Base-by-base conservation (phyloP, 108 stramenopile species). In the Nannochloropsis oceanica region DNA sequence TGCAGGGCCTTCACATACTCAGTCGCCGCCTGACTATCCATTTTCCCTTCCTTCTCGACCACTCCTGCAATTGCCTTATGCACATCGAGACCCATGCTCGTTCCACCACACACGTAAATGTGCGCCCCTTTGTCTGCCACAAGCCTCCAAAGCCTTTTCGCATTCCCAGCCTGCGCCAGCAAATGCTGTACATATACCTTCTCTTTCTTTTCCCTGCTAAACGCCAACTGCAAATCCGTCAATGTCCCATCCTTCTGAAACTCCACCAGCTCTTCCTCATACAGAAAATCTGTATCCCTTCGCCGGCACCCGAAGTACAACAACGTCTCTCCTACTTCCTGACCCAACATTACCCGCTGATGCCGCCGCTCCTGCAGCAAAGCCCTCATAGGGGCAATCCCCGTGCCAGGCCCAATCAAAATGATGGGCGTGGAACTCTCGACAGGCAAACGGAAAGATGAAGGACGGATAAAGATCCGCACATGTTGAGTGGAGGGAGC, bases 341-440 rank as follows among this genome's bases (percentile, higher is more conserved):
- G 25, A 25, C 80, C 44, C 20, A 13, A 13, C 82, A 2, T 42
- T 8, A 12, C 13, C 25, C 43, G 79, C 11, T 82, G 43, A 79
- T 85, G 12, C 34, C 84, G 83, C 42, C 95, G 93, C 87, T 98
- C 96, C 90, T 97, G 95, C 79, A 98, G 89, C 59, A 98, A 84
- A 9, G 96, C 95, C 14, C 96, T 91, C 96, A 99, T 97, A 5
- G 98, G 98, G 12, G 98, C 98, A 79, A 99, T 92, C 11, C 98
- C 98, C 0, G 98, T 99, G 27, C 98, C 98, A 11, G 98, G 98
- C n/a, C 98, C 98, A 73, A 98, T 92, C 94, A 98, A 93, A 14
- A 99, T 84, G 24, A 98, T 87, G 13, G 98, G 98, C 34, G 86
- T 93, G 20, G 88, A 13, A 24, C 43, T 8, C 79, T 87, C 80